Percentiles rank a stretch among this genome's conserved stretches.
phyloP scores from a whole-genome alignment of 1,139 yeast genomes.

The Sugiyamaella xylanicola region DNA sequence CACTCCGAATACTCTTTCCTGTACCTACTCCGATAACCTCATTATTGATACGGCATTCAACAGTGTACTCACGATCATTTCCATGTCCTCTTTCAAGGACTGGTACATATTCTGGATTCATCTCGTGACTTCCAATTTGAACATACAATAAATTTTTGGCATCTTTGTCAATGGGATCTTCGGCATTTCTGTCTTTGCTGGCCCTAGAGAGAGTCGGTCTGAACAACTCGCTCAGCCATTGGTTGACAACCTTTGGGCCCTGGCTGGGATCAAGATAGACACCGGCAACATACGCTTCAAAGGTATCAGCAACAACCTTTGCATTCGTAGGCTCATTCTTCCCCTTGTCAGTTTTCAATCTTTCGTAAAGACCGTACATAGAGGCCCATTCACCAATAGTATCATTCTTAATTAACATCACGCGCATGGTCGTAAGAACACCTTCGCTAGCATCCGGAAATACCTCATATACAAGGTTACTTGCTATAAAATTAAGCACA shows the following conservation, averaged over 20 bases:
- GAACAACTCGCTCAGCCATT: conserved; percentile 63
- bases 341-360: conserved; percentile 48
- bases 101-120: conserved; percentile 62
- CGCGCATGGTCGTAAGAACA: conserved; percentile 68
- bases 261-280: conserved; percentile 58
- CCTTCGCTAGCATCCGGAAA: conserved; percentile 84
- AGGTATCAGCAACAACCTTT: conserved; percentile 72
- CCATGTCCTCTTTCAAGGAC: conserved; percentile 46
- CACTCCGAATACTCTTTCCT: conserved; percentile 61
- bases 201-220: conserved; percentile 52
- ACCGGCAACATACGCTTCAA: conserved; percentile 93
- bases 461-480: conserved; percentile 63
- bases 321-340: conserved; percentile 34
- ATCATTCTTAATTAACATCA: conserved; percentile 72
- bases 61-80: conserved; percentile 53
- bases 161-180: conserved; percentile 51
- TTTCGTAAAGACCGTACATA: conserved; percentile 67
- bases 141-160: conserved; percentile 83
- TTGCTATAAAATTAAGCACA: conserved; percentile 70
- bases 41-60: conserved; percentile 65
- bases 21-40: conserved; percentile 58
- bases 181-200: conserved; percentile 36
- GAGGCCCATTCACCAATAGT: conserved; percentile 71
- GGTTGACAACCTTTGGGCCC: conserved; percentile 52
- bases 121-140: conserved; percentile 71